Base-by-base conservation (phyloP, 2,329 filamentous ascomycete species). In the Ceratocystis destructans region DNA sequence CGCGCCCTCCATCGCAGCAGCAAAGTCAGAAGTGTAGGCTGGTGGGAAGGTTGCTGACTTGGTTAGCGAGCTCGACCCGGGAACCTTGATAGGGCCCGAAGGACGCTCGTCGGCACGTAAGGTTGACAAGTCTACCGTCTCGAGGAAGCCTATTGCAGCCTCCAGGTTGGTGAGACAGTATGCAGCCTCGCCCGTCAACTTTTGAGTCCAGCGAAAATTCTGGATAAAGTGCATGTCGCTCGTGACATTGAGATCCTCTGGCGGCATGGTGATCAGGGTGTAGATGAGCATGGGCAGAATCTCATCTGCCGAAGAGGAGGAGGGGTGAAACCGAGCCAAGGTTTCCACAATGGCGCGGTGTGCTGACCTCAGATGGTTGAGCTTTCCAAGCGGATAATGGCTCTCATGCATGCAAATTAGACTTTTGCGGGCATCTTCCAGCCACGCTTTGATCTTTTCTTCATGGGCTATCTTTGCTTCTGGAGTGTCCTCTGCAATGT, bases 241-340 rank as follows among this genome's bases (percentile, higher is more conserved):
- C 72, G 96, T 90, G 66, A 92, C 87, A 74, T 92, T 89, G 61
- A 97, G 86, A 44, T 87, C 84, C 74, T 94, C 89, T 0, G 92
- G 88, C 0, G 90, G 87, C 57, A 92, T 87, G 2, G 91, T 96
- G 73, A 99, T 95, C 68, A 99, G 82, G 0, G 91, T 90, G 77
- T 96, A 99, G 69, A 99, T 99, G 69, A 99, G 82, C 75, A 96
- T 96, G 0, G 94, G 94, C 74, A 99, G 86, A 65, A 99, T 95
- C 76, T 97, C 94, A 73, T 99, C 94, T 2, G 94, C 94, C 0
- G 94, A 97, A 0, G 94, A 96, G 0, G 92, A 86, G 15, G 64
- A 65, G 20, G 83, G 84, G 69, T 86, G 84, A 68, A 87, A 86
- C 70, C 84, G 80, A 3, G 83, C 81, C 62, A 87, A 75, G 1